Conservation (phyloP, 345 rosid species). For the Kernera saxatilis region DNA sequence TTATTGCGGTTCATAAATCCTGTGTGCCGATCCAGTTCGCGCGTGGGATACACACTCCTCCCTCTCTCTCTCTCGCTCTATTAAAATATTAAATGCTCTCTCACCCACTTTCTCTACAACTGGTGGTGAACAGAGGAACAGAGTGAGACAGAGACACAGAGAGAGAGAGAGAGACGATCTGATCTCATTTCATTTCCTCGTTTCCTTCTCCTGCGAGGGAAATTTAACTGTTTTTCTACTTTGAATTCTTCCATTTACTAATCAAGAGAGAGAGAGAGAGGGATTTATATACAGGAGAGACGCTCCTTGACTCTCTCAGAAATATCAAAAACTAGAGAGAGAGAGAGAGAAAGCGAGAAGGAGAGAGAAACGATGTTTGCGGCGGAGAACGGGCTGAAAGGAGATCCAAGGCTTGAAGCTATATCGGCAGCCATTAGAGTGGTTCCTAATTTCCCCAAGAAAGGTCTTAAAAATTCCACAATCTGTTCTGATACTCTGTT, state of each 20-base stretch:
- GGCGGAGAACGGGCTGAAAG: conserved; percentile 35
- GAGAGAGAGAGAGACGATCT: background rate
- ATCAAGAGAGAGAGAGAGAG: background rate
- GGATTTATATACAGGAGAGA: background rate
- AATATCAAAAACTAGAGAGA: conserved; percentile 7
- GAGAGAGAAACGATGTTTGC: conserved; percentile 31
- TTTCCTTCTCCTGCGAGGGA: conserved; percentile 29
- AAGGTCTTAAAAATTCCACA: conserved; percentile 15
- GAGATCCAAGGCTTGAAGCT: conserved; percentile 35
- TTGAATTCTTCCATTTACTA: conserved; percentile 21
- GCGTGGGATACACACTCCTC: conserved; percentile 8
- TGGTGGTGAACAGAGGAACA: conserved; percentile 31
- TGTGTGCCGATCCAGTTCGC: conserved; percentile 10
- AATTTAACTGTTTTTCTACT: conserved; percentile 9
- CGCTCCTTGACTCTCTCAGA: background rate
- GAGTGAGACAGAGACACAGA: conserved; percentile 3
- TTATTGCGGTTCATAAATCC: conserved; percentile 15
- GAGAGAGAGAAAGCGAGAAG: background rate
- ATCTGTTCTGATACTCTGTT: background rate
- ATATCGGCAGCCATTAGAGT: conserved; percentile 33
- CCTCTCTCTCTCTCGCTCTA: background rate
- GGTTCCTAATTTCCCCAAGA: conserved; percentile 33
- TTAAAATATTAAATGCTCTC: conserved; percentile 10
- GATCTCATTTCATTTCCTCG: conserved; percentile 20
- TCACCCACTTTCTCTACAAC: conserved; percentile 26